These are phyloP conservation scores for Acacia confusa DNA, from an alignment of 306 rosid genomes.

Conservation along the genomic window DNA sequence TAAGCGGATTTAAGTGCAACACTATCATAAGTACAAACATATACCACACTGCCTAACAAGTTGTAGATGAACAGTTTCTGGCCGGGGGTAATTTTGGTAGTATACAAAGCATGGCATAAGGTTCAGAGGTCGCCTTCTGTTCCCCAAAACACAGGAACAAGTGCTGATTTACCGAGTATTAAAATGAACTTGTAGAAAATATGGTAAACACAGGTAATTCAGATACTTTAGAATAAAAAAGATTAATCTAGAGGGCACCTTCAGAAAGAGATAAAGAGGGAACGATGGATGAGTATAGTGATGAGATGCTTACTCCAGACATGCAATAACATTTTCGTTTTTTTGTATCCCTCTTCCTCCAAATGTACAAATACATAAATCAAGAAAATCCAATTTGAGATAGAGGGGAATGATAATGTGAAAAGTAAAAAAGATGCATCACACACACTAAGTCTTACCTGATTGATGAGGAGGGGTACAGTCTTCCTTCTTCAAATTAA, in stretches of 20 bases:
- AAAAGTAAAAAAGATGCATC: neutral
- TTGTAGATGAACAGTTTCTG: slow-evolving; percentile 1
- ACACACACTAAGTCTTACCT: slow-evolving; percentile 42
- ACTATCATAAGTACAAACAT: neutral
- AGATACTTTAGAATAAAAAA: neutral
- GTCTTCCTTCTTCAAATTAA: slow-evolving; percentile 66
- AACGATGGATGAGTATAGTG: neutral
- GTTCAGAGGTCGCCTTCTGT: neutral
- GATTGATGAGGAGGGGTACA: slow-evolving; percentile 44
- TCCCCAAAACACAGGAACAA: slow-evolving; percentile 8
- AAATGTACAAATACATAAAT: neutral
- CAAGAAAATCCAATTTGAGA: neutral
- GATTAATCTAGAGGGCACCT: neutral
- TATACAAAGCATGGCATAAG: neutral
- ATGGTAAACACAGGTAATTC: neutral
- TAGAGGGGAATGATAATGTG: slow-evolving; percentile 6
- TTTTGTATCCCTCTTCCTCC: neutral
- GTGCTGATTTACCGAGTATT: neutral
- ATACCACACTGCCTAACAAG: neutral
- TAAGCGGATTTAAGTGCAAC: slow-evolving; percentile 1
- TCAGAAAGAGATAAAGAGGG: neutral
- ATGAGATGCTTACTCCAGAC: neutral
- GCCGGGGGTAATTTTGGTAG: neutral
- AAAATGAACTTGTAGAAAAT: neutral
- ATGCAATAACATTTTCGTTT: neutral